Base-by-base conservation (phyloP, 106 monocot species). In the Ottelia alismoides region DNA sequence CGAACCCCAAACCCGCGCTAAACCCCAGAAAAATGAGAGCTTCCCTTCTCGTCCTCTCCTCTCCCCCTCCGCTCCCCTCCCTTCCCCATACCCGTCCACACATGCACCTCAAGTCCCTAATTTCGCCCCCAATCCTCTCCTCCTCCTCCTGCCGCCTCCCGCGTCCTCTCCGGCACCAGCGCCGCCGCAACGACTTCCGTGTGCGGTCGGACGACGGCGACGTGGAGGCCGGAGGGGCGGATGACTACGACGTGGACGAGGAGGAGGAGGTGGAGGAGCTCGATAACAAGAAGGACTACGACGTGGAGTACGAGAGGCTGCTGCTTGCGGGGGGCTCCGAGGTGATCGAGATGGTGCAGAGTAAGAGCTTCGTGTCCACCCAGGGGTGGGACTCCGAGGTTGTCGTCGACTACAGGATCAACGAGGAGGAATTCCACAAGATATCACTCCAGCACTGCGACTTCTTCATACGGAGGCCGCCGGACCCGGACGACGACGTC, bases 281-380 rank as follows among this genome's bases (percentile, higher is more conserved):
- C 3, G 93, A 94, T 73, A 94, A 94, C 74, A 87, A 88, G 81
- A 81, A 78, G 76, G 94, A 94, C 71, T 94, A 94, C 76, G 94
- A 94, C 63, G 81, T 94, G 30, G 94, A 94, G 76, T 94, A 94
- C 71, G 94, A 94, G 53, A 66, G 52, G 49, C 71, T 75, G 43
- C 64, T 92, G 44, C 74, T 62, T 17, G 52, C 6, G 11, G 58
- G 5, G 9, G 68, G 25, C 2, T 11, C 61, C 17, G 72, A 75
- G 27, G 90, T 75, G 31, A 81, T 81, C 30, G 69, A 66, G 56
- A 75, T 84, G 78, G 74, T 74, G 44, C 55, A 64, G 44, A 81
- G 76, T 57, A 67, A 74, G 64, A 88, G 76, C 58, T 96, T 96
- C 53, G 78, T 96, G 29, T 80, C 75, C 28, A 96, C 78, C 6